These are phyloP conservation scores for Gonium pectorale DNA, from an alignment of 139 green algal species.

Conservation along the genomic window DNA sequence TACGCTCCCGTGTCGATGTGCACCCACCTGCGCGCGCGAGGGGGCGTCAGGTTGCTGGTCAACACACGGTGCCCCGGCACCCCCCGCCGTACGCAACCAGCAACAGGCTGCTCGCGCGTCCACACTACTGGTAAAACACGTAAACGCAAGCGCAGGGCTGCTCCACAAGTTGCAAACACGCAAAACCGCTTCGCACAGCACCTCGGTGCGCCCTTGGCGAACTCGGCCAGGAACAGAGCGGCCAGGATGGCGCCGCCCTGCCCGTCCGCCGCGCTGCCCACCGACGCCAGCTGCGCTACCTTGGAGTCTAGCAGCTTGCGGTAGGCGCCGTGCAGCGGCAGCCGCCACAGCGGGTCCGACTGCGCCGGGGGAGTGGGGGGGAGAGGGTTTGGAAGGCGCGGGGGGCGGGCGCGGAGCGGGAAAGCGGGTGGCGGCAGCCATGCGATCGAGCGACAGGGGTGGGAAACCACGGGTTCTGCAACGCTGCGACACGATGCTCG, in stretches of 20 bases:
- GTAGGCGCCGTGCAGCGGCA: slow-evolving; percentile 70
- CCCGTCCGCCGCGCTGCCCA: slow-evolving; percentile 22
- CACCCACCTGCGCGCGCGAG: slow-evolving; percentile 54
- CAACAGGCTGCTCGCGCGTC: too few relatives aligned
- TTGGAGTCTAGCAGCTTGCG: slow-evolving; percentile 69
- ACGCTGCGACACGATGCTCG: too few relatives aligned
- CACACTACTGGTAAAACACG: too few relatives aligned
- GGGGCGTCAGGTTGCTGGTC: too few relatives aligned
- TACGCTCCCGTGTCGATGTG: slow-evolving; percentile 76
- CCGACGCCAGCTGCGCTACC: slow-evolving; percentile 62
- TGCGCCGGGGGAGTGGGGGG: slow-evolving; percentile 11
- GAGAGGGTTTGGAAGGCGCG: neutral
- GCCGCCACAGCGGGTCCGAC: slow-evolving; percentile 75
- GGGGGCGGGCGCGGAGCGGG: neutral
- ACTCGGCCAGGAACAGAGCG: slow-evolving; percentile 72
- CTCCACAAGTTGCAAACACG: too few relatives aligned
- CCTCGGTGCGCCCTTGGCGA: slow-evolving; percentile 49
- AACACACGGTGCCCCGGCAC: too few relatives aligned
- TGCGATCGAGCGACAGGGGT: too few relatives aligned
- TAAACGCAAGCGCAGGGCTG: neutral
- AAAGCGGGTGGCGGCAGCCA: too few relatives aligned
- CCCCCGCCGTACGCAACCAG: too few relatives aligned
- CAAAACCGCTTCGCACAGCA: neutral
- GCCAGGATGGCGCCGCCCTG: slow-evolving; percentile 67
- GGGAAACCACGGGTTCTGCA: too few relatives aligned